phyloP scores from a whole-genome alignment of 192 early-diverging fungal genomes.

The Backusella macrospora region DNA sequence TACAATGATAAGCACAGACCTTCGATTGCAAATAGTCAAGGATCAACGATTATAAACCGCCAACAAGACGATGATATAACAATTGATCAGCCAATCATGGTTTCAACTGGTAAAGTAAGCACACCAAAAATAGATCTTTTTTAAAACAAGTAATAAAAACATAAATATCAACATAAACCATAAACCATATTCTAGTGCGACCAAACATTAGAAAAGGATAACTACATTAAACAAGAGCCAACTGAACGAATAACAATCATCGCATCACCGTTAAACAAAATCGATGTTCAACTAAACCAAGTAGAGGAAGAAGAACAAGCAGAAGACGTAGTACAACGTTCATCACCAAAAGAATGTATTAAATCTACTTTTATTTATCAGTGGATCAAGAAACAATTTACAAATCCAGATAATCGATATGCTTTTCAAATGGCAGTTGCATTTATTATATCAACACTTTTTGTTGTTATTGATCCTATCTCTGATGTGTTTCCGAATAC shows the following conservation, averaged over 20 bases:
- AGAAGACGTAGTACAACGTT: background rate
- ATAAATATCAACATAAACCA: background rate
- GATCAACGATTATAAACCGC: background rate
- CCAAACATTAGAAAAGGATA: background rate
- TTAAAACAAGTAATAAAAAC: background rate
- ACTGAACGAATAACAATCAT: conserved; percentile 4
- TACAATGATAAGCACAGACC: background rate
- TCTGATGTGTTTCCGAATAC: conserved; percentile 17
- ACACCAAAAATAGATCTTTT: background rate
- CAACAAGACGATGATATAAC: background rate
- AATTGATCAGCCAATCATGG: background rate
- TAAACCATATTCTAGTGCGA: background rate
- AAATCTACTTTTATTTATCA: background rate
- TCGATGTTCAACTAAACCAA: background rate
- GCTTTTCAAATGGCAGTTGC: conserved; percentile 24
- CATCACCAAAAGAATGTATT: background rate
- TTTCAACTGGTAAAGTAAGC: background rate
- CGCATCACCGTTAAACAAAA: background rate
- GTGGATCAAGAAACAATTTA: conserved; percentile 13
- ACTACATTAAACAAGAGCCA: background rate
- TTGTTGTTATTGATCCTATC: conserved; percentile 22
- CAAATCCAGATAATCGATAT: conserved; percentile 14
- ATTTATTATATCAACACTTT: conserved; percentile 10
- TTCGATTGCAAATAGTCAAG: conserved; percentile 11
- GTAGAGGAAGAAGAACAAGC: background rate